Evolutionary conservation across 2,329 filamentous ascomycete genomes (phyloP), one percentile per base, ranked within the genome.

Genomic region (Talaromyces piceae): DNA sequence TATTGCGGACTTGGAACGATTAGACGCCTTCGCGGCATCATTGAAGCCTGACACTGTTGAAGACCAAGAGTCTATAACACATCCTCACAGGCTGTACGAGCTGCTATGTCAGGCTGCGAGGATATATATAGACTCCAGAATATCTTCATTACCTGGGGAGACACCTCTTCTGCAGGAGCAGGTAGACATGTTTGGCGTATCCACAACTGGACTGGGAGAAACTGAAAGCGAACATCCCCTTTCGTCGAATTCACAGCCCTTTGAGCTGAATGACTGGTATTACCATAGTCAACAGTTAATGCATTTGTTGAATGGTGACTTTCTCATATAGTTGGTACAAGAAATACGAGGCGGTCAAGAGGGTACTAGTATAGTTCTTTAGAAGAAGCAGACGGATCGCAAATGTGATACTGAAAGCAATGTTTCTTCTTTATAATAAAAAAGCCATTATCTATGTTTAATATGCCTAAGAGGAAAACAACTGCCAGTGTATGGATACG

Each of bases 51-150:
- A 50, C 16, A 45, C 41, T 2, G 41, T 25, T 11, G 11, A 16
- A 5, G 18, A 12, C 13, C 4, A 25, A 23, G 41, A 39, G 8
- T 30, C 27, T 37, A 28, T 45, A 4, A 50, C 48, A 45, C 48
- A 50, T 27, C 48, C 41, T 18, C 44, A 50, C 26, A 20, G 41
- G n/a, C 8, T 50, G 9, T 50, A 50, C 20, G 31, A 45, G 22
- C 41, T 50, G 12, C 48, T 50, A 9, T 50, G 48, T n/a, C 28
- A 50, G n/a, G 48, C 41, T 37, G 41, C 48, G 6, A n/a, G 41
- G 41, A 28, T 50, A 18, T 50, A 50, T 26, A 37, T 50, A 33
- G 30, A 50, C 16, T 39, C 33, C 1, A 27, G 33, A 11, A 28
- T 5, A 5, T 30, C 41, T 11, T 16, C 48, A 3, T 50, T 23